phyloP scores from a whole-genome alignment of 371 early-diverging fungal species.

The Apophysomyces trapeziformis region DNA sequence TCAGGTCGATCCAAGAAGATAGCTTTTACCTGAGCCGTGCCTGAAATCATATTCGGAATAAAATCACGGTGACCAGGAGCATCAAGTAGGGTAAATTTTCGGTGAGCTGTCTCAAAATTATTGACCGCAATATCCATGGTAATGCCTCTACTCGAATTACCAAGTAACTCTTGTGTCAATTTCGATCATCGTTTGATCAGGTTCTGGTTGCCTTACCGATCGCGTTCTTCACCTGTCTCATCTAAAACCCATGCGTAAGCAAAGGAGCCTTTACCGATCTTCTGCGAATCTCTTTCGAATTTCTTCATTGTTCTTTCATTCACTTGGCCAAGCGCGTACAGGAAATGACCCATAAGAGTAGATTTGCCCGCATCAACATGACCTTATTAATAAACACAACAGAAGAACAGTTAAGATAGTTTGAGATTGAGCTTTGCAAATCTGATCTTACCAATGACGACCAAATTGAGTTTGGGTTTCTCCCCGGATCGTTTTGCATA shows the following conservation, averaged over 20 bases:
- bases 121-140: slow-evolving; percentile 96
- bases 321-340: slow-evolving; percentile 89
- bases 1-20: background rate
- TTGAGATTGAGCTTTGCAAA: too few species aligned
- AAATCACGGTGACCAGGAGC: slow-evolving; percentile 99
- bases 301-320: slow-evolving; percentile 88
- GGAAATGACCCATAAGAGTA: slow-evolving; percentile 97
- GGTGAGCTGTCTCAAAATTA: slow-evolving; percentile 83
- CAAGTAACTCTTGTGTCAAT: background rate
- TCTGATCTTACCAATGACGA: slow-evolving; percentile 72
- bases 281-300: slow-evolving; percentile 93
- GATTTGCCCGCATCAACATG: slow-evolving; percentile 99
- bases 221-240: slow-evolving; percentile 91
- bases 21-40: slow-evolving; percentile 80
- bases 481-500: slow-evolving; percentile 71
- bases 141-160: slow-evolving; percentile 72
- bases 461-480: slow-evolving; percentile 80
- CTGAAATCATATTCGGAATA: slow-evolving; percentile 99
- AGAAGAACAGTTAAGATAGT: too few species aligned
- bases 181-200: too few species aligned
- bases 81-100: slow-evolving; percentile 88
- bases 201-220: slow-evolving; percentile 47
- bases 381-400: slow-evolving; percentile 54
- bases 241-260: slow-evolving; percentile 97
- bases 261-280: slow-evolving; percentile 92